Base-by-base conservation (phyloP, 225 moss, liverwort and hornwort species). In the Climacium dendroides region DNA sequence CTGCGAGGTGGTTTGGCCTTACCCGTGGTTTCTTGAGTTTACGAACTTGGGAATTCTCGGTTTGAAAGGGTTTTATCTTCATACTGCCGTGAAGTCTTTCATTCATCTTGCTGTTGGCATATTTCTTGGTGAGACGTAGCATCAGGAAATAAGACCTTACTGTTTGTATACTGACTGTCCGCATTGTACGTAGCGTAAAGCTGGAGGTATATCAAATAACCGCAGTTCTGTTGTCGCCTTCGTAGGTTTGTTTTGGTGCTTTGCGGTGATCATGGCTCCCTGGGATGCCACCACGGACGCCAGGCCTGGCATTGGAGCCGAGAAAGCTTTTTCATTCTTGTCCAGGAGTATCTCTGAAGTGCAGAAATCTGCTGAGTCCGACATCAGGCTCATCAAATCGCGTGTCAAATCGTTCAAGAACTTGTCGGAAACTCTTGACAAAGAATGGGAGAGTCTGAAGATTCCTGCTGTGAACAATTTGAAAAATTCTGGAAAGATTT, bases 381-480 rank as follows among this genome's bases (percentile, higher is more conserved):
- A 99, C 87, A 92, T 99, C 87, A 93, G 89, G 91, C 94, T 97
- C 74, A 99, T 99, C 89, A 93, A 93, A 66, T 91, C 93, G 59
- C 94, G 97, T 90, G 97, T 97, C 57, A 95, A 95, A 73, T 96
- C 97, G 41, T 95, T 99, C 90, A 95, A 92, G 80, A 95, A 95
- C 84, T 84, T 99, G 87, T 97, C 98, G 53, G 95, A 90, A 88
- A 95, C 97, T 37, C 90, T 99, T 72, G 98, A 99, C 86, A 97
- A 94, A 87, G 98, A 96, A 73, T 98, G 98, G 98, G 98, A 97
- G 88, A 99, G 95, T 90, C 79, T 99, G 63, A 99, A 90, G 89
- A 88, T 95, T 74, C 95, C 97, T 77, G 90, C 93, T 87, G 87
- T 94, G 92, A 66, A 94, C 59, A 93, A 94, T 84, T 88, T 93